These are phyloP conservation scores for Lactuca saligna DNA, from an alignment of 129 eudicot species.

Conservation along the genomic window DNA sequence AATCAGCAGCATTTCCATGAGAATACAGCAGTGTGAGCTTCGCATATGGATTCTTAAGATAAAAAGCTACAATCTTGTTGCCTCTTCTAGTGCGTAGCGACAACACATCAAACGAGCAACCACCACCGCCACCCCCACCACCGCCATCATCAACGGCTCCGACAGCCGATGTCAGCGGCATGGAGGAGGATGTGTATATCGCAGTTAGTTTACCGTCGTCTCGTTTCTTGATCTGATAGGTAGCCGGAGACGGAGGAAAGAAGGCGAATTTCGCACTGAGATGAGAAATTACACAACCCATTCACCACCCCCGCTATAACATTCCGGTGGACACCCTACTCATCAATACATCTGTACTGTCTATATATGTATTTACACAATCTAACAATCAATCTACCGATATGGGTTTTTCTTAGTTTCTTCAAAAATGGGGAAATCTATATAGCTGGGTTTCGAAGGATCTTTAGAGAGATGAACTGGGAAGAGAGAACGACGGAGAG, in stretches of 20 bases:
- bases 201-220: conserved; percentile 68
- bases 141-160: conserved; percentile 47
- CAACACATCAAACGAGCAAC: conserved; percentile 64
- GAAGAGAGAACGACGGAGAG: conserved; percentile 12
- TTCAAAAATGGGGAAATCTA: conserved; percentile 2
- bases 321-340: conserved; percentile 26
- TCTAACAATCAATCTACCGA: conserved; percentile 5
- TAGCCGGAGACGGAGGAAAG: conserved; percentile 83
- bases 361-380: background rate
- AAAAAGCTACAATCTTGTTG: conserved; percentile 89
- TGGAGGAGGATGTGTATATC: conserved; percentile 54
- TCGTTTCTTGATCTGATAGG: conserved; percentile 69
- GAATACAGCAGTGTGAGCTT: conserved; percentile 79
- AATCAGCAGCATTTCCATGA: conserved; percentile 98
- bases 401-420: conserved; percentile 4
- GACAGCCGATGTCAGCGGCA: conserved; percentile 37
- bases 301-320: conserved; percentile 24
- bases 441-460: conserved; percentile 8
- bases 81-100: conserved; percentile 71
- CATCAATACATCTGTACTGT: conserved; percentile 41
- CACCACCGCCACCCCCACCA: conserved; percentile 45
- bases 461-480: background rate
- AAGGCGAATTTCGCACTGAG: conserved; percentile 82
- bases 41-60: conserved; percentile 74
- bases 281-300: conserved; percentile 77